Base-by-base conservation (phyloP, 2,329 filamentous ascomycete species). In the Tolypocladium inflatum region DNA sequence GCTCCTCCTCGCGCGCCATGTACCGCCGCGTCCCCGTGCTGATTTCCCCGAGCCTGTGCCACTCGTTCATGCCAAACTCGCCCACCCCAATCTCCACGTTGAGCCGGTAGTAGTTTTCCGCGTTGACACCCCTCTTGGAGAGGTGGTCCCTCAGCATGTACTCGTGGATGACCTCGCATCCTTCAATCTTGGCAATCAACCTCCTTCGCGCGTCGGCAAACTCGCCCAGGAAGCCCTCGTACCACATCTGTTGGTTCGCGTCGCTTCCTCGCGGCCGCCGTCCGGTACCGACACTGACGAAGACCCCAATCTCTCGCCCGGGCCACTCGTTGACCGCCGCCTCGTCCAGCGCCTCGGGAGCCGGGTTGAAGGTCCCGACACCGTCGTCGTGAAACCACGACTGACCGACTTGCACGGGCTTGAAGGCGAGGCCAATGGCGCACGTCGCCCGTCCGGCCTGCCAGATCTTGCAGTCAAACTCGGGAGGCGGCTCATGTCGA, bases 1-100 rank as follows among this genome's bases (percentile, higher is more conserved):
- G 89, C 59, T 95, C 87, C 0, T 85, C 85, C 13, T 82, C 79
- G 61, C 87, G 87, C 9, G 80, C 77, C 56, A 99, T 82, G 69
- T 97, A 99, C 62, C 88, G 84, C 64, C 90, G 83, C 0, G 94
- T 99, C 68, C 88, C 88, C 17, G 91, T 97, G 76, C 90, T 96
- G 74, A 99, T 97, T 56, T 97, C 93, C 33, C 90, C 88, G n/a
- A 97, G 77, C 4, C 92, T 85, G 66, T 90, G 84, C 94, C 94
- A 99, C 71, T 97, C 94, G 69, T 97, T 99, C 91, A 99, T 97
- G 55, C 90, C 93, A 70, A 97, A 97, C 69, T 97, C 94, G 56
- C 93, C 92, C 3, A 97, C 92, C 1, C 93, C 94, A 19, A 96
- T 87, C 69, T 97, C 92, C 45, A 97, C 94, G 63, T 99, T 99